Conservation (phyloP, 2,329 filamentous ascomycete species). For the Microdochium bolleyi region DNA sequence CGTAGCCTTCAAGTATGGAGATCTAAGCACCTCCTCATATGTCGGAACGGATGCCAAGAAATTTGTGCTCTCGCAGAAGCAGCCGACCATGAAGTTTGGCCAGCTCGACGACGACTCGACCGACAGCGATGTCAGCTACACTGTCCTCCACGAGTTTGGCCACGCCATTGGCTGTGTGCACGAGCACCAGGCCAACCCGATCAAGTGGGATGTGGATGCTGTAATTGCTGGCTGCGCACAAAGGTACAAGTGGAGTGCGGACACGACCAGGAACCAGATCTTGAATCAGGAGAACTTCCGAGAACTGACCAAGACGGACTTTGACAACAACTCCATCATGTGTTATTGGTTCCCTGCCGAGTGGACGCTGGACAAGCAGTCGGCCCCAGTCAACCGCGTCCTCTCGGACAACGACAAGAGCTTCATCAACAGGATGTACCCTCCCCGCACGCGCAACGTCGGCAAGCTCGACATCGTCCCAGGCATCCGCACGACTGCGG, state of each 20-base stretch:
- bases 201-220: conserved; percentile 13
- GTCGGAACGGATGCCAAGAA: conserved; percentile 4
- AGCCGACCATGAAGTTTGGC: conserved; percentile 17
- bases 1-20: conserved; percentile 2
- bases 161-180: conserved; percentile 18
- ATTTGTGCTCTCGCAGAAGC: not conserved
- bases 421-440: no score
- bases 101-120: conserved; percentile 9
- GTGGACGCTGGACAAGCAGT: no score
- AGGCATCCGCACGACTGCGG: no score
- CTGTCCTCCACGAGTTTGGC: conserved; percentile 18
- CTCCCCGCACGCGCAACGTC: no score
- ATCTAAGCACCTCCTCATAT: conserved; percentile 4
- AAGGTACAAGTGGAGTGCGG: not conserved
- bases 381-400: no score
- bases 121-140: conserved; percentile 8
- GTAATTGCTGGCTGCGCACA: conserved; percentile 9
- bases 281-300: not conserved
- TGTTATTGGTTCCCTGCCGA: no score
- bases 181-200: conserved; percentile 13
- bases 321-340: conserved; percentile 3
- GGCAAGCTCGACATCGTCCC: no score
- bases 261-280: no score
- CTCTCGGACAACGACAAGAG: no score
- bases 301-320: not conserved